Percentiles rank a stretch among this genome's conserved stretches.
phyloP scores from a whole-genome alignment of 2,329 filamentous ascomycete genomes.

The Metarhizium rileyi region DNA sequence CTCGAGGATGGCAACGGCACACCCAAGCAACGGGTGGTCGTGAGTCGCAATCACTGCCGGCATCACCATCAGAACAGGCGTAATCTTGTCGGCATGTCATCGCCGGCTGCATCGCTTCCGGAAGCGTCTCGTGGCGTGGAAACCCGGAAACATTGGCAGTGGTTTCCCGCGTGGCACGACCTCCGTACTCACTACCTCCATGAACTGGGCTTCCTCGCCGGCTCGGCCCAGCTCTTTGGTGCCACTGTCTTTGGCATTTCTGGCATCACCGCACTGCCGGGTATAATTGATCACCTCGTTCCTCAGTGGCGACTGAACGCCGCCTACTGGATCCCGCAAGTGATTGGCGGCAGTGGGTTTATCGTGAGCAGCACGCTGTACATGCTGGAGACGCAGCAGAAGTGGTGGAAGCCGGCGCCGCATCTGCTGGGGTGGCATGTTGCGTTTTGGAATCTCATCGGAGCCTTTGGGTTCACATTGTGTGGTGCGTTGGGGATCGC shows the following conservation, averaged over 20 bases:
- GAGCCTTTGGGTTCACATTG: constrained; percentile 52
- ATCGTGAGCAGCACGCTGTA: constrained; percentile 48
- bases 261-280: constrained; percentile 50
- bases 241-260: constrained; percentile 55
- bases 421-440: constrained; percentile 56
- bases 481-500: constrained; percentile 42
- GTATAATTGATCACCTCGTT: constrained; percentile 34
- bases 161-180: constrained; percentile 49
- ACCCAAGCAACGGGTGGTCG: constrained; percentile 3
- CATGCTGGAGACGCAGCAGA: constrained; percentile 56
- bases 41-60: constrained; percentile 10
- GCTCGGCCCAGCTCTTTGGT: constrained; percentile 42
- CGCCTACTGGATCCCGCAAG: constrained; percentile 49
- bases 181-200: constrained; percentile 49
- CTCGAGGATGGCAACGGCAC: constrained; percentile 18
- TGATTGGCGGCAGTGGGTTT: constrained; percentile 53
- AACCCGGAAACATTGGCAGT: constrained; percentile 37
- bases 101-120: background rate
- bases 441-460: constrained; percentile 55
- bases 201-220: constrained; percentile 53
- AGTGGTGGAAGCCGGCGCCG: constrained; percentile 51
- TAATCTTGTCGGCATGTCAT: constrained; percentile 11
- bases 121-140: background rate
- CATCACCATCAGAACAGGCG: constrained; percentile 18
- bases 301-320: constrained; percentile 39